phyloP scores from a whole-genome alignment of 1,284 basidiomycete species.

The Phlebopus sp. region DNA sequence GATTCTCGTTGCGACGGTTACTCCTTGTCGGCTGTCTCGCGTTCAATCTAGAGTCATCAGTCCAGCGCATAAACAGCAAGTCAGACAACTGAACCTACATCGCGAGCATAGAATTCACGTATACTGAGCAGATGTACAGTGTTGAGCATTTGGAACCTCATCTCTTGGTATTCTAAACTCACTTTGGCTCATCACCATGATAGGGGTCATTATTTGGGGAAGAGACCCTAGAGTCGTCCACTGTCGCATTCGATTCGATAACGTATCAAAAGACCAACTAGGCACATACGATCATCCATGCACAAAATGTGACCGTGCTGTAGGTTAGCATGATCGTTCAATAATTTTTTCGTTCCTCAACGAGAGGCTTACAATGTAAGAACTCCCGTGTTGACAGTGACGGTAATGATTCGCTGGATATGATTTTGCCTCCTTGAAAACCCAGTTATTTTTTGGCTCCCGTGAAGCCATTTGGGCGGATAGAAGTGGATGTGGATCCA shows the following conservation, averaged over 20 bases:
- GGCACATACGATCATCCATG: too few species aligned
- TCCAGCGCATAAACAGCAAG: not conserved
- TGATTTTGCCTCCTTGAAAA: not conserved
- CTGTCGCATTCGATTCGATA: too few species aligned
- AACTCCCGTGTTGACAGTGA: slow-evolving; percentile 5
- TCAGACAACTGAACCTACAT: not conserved
- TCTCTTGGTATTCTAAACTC: not conserved
- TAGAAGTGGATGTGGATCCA: not conserved
- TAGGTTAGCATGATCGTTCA: not conserved
- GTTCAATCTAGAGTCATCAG: not conserved
- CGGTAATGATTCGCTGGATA: slow-evolving; percentile 1
- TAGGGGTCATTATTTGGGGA: not conserved
- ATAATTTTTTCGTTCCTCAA: too few species aligned
- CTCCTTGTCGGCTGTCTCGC: not conserved
- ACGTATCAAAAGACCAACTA: too few species aligned
- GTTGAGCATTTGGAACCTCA: not conserved
- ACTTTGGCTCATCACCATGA: not conserved
- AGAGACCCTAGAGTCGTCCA: too few species aligned
- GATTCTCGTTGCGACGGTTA: not conserved
- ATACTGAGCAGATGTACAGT: not conserved
- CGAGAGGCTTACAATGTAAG: not conserved
- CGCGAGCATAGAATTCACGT: slow-evolving; percentile 1
- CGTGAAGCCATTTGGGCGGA: not conserved
- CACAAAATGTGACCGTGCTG: not conserved
- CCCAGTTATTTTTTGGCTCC: not conserved